phyloP scores from a whole-genome alignment of 768 basidiomycete species.

The Hypholoma sublateritium region DNA sequence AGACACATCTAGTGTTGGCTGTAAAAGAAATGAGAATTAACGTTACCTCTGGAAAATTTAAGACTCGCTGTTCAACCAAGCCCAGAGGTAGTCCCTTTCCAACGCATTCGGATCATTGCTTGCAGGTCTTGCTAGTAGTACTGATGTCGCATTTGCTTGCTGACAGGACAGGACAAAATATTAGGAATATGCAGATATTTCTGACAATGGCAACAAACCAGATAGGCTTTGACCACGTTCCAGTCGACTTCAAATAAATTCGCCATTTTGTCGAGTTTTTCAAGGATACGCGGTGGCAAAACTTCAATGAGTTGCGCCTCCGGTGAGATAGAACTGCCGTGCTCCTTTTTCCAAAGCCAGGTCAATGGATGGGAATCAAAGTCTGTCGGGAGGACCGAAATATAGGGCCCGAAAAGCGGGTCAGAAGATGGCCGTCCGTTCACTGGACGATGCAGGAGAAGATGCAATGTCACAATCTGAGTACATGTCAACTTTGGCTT shows the following conservation, averaged over 20 bases:
- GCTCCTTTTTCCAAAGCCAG: constrained; percentile 49
- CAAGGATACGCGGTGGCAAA: constrained; percentile 49
- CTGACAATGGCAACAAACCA: constrained; percentile 43
- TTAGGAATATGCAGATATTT: not conserved
- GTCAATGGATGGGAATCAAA: constrained; percentile 84
- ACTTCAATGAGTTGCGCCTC: constrained; percentile 33
- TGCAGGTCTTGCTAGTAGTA: not conserved
- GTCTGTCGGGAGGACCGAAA: constrained; percentile 69
- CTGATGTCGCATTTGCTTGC: constrained; percentile 16
- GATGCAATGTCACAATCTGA: constrained; percentile 81
- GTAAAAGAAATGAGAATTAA: constrained; percentile 6
- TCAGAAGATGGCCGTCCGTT: constrained; percentile 43
- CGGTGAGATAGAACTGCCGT: not conserved
- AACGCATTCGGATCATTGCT: constrained; percentile 8
- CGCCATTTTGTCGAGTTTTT: constrained; percentile 41
- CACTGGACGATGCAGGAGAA: constrained; percentile 63
- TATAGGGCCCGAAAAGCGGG: constrained; percentile 69
- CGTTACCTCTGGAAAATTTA: not conserved
- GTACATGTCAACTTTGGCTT: constrained; percentile 50
- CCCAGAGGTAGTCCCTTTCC: constrained; percentile 73
- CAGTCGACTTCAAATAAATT: constrained; percentile 61
- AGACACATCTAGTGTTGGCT: constrained; percentile 95
- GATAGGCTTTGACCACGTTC: constrained; percentile 44
- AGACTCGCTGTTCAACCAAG: constrained; percentile 82
- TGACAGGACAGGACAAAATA: constrained; percentile 1